These are phyloP conservation scores for Synchytrium microbalum DNA, from an alignment of 371 early-diverging fungal species.

Conservation along the genomic window DNA sequence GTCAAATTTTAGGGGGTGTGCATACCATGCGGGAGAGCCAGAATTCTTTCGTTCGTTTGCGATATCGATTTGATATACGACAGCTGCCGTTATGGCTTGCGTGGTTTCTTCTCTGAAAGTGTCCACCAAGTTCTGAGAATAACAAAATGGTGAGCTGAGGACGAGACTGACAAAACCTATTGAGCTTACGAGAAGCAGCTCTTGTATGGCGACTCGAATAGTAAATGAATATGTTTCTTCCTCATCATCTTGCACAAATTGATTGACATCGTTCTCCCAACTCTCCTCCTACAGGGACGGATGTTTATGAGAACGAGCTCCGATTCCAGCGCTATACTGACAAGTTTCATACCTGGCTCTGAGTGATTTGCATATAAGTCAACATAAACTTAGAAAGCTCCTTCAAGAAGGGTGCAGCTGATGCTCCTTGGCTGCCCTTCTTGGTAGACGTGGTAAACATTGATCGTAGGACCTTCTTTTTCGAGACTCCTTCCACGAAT, in stretches of 20 bases:
- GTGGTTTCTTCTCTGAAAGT: conserved; percentile 51
- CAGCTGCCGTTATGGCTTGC: conserved; percentile 45
- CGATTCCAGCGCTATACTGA: background rate
- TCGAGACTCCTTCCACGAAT: conserved; percentile 50
- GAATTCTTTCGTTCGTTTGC: background rate
- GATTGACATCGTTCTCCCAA: conserved; percentile 76
- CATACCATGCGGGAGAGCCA: background rate
- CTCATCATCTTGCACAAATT: conserved; percentile 83
- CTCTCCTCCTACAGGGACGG: conserved; percentile 42
- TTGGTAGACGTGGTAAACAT: conserved; percentile 11
- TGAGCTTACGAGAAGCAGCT: conserved; percentile 50
- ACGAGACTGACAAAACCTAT: background rate
- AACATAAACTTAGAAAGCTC: conserved; percentile 56
- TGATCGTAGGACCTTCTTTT: conserved; percentile 33
- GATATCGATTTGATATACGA: conserved; percentile 18
- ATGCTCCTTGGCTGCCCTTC: conserved; percentile 3
- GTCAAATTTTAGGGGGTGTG: background rate
- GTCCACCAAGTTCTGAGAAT: conserved; percentile 34
- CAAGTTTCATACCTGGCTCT: conserved; percentile 47
- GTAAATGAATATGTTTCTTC: conserved; percentile 76
- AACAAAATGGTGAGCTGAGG: conserved; percentile 15
- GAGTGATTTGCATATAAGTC: conserved; percentile 73
- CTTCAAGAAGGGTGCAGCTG: conserved; percentile 41
- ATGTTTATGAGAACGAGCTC: background rate
- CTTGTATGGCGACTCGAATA: conserved; percentile 73